Conservation (phyloP, 2,329 filamentous ascomycete species). For the Phyllosticta citribraziliensis region DNA sequence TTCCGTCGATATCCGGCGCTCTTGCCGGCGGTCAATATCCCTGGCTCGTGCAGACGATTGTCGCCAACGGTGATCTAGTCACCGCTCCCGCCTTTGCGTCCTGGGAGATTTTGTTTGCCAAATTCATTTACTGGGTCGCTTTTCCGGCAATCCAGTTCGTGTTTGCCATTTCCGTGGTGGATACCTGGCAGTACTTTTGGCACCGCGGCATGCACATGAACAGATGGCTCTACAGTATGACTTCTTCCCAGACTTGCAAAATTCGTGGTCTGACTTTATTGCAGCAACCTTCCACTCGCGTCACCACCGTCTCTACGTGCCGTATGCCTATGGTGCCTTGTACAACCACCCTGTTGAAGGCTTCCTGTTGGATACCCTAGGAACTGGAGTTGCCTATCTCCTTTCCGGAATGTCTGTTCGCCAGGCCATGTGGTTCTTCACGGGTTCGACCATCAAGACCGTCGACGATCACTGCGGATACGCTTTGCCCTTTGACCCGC, state of each 20-base stretch:
- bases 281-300: conserved; percentile 81
- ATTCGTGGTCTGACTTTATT: background rate
- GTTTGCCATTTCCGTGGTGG: conserved; percentile 65
- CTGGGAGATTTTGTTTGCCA: conserved; percentile 72
- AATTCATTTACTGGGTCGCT: conserved; percentile 66
- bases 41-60: conserved; percentile 51
- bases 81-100: conserved; percentile 62
- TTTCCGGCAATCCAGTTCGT: conserved; percentile 71
- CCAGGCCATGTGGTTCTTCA: conserved; percentile 84
- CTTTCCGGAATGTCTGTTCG: conserved; percentile 71
- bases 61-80: conserved; percentile 39
- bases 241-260: background rate
- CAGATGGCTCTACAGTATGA: conserved; percentile 89
- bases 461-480: conserved; percentile 98
- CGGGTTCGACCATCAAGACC: conserved; percentile 83
- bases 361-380: conserved; percentile 84
- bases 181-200: conserved; percentile 97
- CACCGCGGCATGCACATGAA: conserved; percentile 97
- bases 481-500: conserved; percentile 85
- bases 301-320: conserved; percentile 94
- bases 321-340: conserved; percentile 90
- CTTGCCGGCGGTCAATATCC: conserved; percentile 77
- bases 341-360: conserved; percentile 96
- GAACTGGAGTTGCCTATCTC: conserved; percentile 76
- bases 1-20: conserved; percentile 65